These are phyloP conservation scores for Tuber microsphaerosporum DNA, from an alignment of 495 filamentous ascomycete genomes.

Conservation along the genomic window DNA sequence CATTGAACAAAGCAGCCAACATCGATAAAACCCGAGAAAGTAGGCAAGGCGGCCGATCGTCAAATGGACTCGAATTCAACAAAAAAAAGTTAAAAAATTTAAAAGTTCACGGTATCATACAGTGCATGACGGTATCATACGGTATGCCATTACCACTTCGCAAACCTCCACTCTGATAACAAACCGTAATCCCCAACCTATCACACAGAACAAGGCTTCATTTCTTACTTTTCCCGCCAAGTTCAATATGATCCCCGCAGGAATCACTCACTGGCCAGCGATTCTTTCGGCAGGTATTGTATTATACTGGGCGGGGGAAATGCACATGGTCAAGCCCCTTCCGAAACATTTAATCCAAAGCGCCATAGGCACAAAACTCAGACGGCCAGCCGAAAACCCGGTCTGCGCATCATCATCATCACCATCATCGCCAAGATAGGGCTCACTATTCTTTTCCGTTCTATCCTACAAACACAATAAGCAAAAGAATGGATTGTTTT, in stretches of 20 bases:
- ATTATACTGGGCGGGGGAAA: not conserved
- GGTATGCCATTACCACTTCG: not conserved
- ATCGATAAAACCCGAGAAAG: not conserved
- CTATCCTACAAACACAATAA: not conserved
- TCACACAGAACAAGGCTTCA: not conserved
- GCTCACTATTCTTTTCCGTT: not conserved
- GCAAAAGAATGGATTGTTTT: constrained; percentile 3
- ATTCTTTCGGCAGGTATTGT: not conserved
- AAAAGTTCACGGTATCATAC: not conserved
- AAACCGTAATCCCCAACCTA: not conserved
- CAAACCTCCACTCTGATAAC: not conserved
- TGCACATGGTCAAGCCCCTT: not conserved
- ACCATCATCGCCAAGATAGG: not conserved
- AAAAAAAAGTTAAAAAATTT: not conserved
- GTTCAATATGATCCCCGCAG: not conserved
- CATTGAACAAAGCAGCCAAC: not conserved
- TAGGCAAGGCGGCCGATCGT: not conserved
- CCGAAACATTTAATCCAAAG: not conserved
- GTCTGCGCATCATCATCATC: not conserved
- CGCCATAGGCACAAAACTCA: not conserved
- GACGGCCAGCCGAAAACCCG: not conserved
- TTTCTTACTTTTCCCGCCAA: not conserved
- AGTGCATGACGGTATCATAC: not conserved
- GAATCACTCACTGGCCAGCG: not conserved
- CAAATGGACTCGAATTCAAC: not conserved